These are phyloP conservation scores for Colletotrichum lupini DNA, from an alignment of 2,329 filamentous ascomycete species.

Conservation along the genomic window DNA sequence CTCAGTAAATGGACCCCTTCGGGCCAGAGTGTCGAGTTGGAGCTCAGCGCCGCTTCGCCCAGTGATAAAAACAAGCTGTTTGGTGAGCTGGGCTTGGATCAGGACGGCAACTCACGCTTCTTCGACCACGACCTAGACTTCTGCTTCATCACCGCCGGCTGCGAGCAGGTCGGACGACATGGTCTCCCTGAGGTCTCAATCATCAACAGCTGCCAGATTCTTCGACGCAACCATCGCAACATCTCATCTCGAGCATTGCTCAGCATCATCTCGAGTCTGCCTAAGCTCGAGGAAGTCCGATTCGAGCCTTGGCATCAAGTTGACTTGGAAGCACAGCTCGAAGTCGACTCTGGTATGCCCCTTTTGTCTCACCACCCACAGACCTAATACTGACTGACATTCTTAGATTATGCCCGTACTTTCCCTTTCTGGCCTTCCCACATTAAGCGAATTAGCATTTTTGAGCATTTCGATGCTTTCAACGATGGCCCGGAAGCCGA, in stretches of 20 bases:
- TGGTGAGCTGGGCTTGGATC: constrained; percentile 38
- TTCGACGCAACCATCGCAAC: constrained; percentile 39
- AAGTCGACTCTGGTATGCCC: constrained; percentile 34
- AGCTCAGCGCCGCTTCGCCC: constrained; percentile 40
- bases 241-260: constrained; percentile 37
- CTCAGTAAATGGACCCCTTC: constrained; percentile 37
- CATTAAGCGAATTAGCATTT: constrained; percentile 37
- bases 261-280: constrained; percentile 38
- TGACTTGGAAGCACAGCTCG: constrained; percentile 34
- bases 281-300: constrained; percentile 33
- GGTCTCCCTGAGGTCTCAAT: constrained; percentile 38
- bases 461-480: constrained; percentile 38
- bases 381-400: background rate
- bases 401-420: constrained; percentile 35
- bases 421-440: constrained; percentile 38
- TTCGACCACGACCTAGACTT: constrained; percentile 41
- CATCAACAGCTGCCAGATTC: constrained; percentile 36
- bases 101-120: constrained; percentile 40
- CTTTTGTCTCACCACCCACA: background rate
- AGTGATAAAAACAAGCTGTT: constrained; percentile 38
- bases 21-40: constrained; percentile 38
- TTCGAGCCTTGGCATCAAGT: constrained; percentile 39
- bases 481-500: constrained; percentile 16
- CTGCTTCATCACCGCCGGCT: constrained; percentile 34
- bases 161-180: constrained; percentile 35